These are phyloP conservation scores for Selaginella moellendorffii DNA, from an alignment of 75 land plant genomes.

Conservation along the genomic window DNA sequence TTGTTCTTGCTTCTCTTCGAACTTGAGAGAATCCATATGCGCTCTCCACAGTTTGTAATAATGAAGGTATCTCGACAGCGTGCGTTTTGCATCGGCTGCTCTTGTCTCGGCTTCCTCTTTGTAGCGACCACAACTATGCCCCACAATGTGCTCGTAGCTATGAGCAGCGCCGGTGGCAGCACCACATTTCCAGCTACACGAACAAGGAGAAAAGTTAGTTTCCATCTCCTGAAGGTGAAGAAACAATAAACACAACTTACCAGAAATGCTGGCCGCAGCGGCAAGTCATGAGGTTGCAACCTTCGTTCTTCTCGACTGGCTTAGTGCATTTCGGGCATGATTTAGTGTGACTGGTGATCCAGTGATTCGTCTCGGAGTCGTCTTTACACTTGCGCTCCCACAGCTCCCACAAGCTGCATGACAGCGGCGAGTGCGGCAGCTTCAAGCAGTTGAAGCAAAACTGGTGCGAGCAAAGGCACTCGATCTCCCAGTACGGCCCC, in stretches of 20 bases:
- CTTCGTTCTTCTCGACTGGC: slow-evolving; percentile 82
- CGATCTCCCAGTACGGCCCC: slow-evolving; percentile 61
- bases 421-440: slow-evolving; percentile 85
- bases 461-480: slow-evolving; percentile 62
- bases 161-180: slow-evolving; percentile 79
- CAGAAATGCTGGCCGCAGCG: slow-evolving; percentile 77
- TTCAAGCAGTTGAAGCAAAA: slow-evolving; percentile 69
- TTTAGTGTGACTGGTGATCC: slow-evolving; percentile 71
- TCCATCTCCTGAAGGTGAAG: background rate
- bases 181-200: slow-evolving; percentile 82
- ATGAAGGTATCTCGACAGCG: slow-evolving; percentile 78
- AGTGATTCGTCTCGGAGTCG: slow-evolving; percentile 76
- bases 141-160: slow-evolving; percentile 63
- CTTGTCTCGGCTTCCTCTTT: slow-evolving; percentile 55
- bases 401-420: slow-evolving; percentile 72
- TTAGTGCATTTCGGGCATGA: slow-evolving; percentile 82
- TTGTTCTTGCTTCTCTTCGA: slow-evolving; percentile 60
- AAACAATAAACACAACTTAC: slow-evolving; percentile 22
- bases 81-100: slow-evolving; percentile 60
- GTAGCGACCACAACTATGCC: slow-evolving; percentile 90
- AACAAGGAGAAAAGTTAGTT: background rate
- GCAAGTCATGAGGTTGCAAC: slow-evolving; percentile 70
- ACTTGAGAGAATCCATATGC: slow-evolving; percentile 81
- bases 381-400: slow-evolving; percentile 81
- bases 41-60: slow-evolving; percentile 84